Evolutionary conservation across 2,329 filamentous ascomycete species (phyloP).

Genomic region (Paecilomyces fulvus): DNA sequence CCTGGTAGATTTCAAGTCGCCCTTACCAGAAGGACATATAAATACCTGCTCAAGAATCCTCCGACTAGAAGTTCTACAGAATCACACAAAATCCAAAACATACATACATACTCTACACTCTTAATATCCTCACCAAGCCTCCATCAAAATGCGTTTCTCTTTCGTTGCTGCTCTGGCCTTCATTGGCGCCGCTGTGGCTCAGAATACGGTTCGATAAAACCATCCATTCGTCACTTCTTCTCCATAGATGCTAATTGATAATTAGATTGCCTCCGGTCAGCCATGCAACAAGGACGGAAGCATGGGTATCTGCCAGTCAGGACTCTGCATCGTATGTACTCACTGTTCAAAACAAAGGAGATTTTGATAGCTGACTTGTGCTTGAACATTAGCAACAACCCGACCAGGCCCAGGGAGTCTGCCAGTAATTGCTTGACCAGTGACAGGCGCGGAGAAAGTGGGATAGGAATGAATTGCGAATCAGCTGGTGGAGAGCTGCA

Average conservation of each 20-base stretch:
- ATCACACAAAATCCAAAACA: not conserved
- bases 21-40: not conserved
- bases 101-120: not conserved
- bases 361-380: not conserved
- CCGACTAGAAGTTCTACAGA: not conserved
- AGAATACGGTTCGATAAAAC: not conserved
- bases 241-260: not conserved
- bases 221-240: not conserved
- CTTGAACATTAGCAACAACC: not conserved
- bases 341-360: not conserved
- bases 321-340: conserved; percentile 2
- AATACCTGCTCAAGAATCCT: not conserved
- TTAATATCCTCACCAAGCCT: not conserved
- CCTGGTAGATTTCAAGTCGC: not conserved
- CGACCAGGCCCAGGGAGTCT: not conserved
- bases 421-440: not conserved
- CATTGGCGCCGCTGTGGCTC: not conserved
- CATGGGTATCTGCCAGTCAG: conserved; percentile 5
- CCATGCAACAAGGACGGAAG: conserved; percentile 7
- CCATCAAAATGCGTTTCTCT: not conserved
- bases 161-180: not conserved
- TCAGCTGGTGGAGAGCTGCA: not conserved
- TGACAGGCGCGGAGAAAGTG: not conserved
- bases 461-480: not conserved
- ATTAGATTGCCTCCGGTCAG: conserved; percentile 2